A percentile compares a stretch with the other conserved stretches of the same genome.
phyloP scores from a whole-genome alignment of 2,329 filamentous ascomycete species.

The Claviceps lovelessii region DNA sequence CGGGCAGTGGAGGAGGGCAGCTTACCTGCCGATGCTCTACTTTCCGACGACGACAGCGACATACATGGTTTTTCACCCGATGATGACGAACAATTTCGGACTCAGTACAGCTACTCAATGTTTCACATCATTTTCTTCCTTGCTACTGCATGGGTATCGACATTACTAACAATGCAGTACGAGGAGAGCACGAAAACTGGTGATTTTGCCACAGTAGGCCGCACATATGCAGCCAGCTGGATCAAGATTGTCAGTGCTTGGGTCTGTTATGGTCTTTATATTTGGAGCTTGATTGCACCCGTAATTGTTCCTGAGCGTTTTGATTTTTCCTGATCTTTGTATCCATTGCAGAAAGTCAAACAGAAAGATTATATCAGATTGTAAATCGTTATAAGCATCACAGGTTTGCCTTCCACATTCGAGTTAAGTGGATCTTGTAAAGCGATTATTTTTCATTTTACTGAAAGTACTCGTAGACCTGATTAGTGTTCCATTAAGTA shows the following conservation, averaged over 20 bases:
- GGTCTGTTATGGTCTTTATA: slow-evolving; percentile 90
- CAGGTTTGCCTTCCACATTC: neutral
- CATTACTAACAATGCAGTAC: slow-evolving; percentile 64
- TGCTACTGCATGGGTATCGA: slow-evolving; percentile 90
- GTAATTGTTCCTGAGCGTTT: slow-evolving; percentile 77
- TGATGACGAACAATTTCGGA: slow-evolving; percentile 78
- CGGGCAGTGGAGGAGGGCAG: slow-evolving; percentile 86
- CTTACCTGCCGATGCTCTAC: slow-evolving; percentile 75
- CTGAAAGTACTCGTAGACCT: no score
- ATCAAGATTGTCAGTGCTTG: slow-evolving; percentile 97
- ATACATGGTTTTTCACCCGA: slow-evolving; percentile 47
- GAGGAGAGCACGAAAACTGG: slow-evolving; percentile 46
- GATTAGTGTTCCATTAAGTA: no score
- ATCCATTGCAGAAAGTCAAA: no score
- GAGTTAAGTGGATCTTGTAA: neutral
- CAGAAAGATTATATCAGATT: no score
- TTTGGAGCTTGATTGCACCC: slow-evolving; percentile 84
- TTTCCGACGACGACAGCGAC: slow-evolving; percentile 58
- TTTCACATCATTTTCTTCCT: slow-evolving; percentile 98
- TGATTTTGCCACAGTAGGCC: slow-evolving; percentile 81
- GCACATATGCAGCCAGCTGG: slow-evolving; percentile 96
- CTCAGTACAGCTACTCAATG: slow-evolving; percentile 90
- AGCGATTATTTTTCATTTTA: neutral
- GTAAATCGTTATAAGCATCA: neutral
- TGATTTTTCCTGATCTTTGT: slow-evolving; percentile 31